phyloP scores from a whole-genome alignment of 2,329 filamentous ascomycete genomes.

The Rosellinia necatrix region DNA sequence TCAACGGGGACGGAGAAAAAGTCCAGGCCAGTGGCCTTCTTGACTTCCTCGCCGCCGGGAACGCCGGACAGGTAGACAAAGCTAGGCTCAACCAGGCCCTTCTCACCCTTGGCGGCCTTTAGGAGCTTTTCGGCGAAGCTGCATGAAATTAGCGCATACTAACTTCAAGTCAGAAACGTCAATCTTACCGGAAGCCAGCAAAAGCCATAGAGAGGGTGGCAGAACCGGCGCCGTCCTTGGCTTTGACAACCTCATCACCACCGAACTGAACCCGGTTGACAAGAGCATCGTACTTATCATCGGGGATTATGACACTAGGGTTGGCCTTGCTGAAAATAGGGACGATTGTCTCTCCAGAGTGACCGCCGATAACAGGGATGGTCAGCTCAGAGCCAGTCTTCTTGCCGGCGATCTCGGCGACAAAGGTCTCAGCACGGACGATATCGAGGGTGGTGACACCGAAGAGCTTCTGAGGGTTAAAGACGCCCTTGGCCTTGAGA shows the following conservation, averaged over 20 bases:
- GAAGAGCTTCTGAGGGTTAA: constrained; percentile 94
- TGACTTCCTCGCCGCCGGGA: constrained; percentile 81
- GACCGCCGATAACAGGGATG: constrained; percentile 92
- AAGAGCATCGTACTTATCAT: constrained; percentile 87
- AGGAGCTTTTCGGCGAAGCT: constrained; percentile 95
- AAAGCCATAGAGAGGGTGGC: constrained; percentile 95
- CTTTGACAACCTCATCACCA: constrained; percentile 95
- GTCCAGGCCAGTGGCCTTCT: constrained; percentile 80
- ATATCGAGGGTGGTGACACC: constrained; percentile 99
- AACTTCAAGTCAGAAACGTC: background rate
- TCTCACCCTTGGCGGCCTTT: constrained; percentile 85
- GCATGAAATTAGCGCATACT: constrained; percentile 24
- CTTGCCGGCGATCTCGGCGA: constrained; percentile 81
- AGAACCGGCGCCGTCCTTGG: constrained; percentile 88
- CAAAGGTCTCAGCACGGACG: constrained; percentile 96
- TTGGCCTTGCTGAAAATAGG: constrained; percentile 93
- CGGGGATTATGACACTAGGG: constrained; percentile 78
- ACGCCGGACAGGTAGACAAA: constrained; percentile 95
- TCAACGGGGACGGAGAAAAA: constrained; percentile 97
- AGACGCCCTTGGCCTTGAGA: constrained; percentile 89
- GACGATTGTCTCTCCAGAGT: constrained; percentile 98
- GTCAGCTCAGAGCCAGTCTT: constrained; percentile 80
- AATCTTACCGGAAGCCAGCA: constrained; percentile 82
- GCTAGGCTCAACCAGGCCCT: constrained; percentile 90
- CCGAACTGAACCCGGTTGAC: constrained; percentile 97